Base-by-base conservation (phyloP, 192 early-diverging fungal species). In the Coemansia sp. region DNA sequence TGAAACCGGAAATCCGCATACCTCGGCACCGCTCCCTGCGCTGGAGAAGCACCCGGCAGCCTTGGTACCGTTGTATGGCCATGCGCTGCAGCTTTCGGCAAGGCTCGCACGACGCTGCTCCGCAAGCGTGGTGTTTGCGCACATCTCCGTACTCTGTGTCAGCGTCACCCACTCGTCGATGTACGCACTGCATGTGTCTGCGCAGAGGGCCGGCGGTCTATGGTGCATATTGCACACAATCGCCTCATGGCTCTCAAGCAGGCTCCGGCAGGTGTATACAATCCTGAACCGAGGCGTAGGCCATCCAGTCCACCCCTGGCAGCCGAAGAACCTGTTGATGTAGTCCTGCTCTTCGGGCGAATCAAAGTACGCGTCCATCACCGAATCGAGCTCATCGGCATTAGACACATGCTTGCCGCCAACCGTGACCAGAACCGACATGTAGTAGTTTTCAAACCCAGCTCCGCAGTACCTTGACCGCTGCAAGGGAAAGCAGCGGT, bases 231-330 rank as follows among this genome's bases (percentile, higher is more conserved):
- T 71, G 60, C 75, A 78, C 10, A 10, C 48, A 37, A 37, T 37
- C 8, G 69, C 62, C 45, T 70, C 65, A 9, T 42, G 22, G 40
- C 70, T 67, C 38, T 70, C 75, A 5, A 78, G 69, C 13, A 68
- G 59, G n/a, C 61, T 65, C 27, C 75, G 68, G 55, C 75, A 78
- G 5, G 63, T 64, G 52, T 78, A 78, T n/a, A 62, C 40, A 40
- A 78, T 65, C 17, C 66, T 68, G 33, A 68, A 78, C 25, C 69
- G 54, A 9, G 75, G 69, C 40, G 38, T 47, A 23, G 58, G 48
- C 25, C 50, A 27, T 4, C 75, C 75, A 0, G 38, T 23, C 75
- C 75, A 78, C 1, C 57, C 48, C 48, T 62, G 61, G 56, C 75
- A 78, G 10, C 75, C 65, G 41, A 78, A 72, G 22, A 72, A 67